Conservation (phyloP, 2,329 filamentous ascomycete species). For the Scleromitrula shiraiana region DNA sequence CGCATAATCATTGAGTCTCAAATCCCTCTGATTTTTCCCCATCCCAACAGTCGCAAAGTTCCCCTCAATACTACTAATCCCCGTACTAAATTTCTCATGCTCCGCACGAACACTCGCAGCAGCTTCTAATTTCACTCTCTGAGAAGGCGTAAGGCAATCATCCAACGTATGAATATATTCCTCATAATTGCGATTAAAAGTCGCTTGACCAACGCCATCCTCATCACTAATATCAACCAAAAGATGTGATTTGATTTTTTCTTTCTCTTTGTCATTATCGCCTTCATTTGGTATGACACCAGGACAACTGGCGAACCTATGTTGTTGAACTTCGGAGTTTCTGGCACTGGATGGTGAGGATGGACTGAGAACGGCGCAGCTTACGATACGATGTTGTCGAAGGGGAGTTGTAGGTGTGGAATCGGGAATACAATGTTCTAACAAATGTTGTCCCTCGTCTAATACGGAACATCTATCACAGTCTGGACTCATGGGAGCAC, state of each 20-base stretch:
- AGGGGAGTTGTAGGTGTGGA: constrained; percentile 2
- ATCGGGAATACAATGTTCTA: not conserved
- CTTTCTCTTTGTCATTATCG: not conserved
- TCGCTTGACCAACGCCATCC: not conserved
- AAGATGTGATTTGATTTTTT: no score
- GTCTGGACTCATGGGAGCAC: not conserved
- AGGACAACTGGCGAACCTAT: constrained; percentile 5
- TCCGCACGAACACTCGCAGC: not conserved
- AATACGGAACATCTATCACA: not conserved
- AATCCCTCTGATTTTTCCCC: not conserved
- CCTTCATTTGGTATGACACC: not conserved
- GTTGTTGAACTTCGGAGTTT: not conserved
- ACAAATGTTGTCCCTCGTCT: not conserved
- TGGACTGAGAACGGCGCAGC: not conserved
- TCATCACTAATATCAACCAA: not conserved
- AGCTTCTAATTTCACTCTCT: constrained; percentile 1
- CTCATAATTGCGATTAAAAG: not conserved
- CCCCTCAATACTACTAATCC: not conserved
- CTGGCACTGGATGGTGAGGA: not conserved
- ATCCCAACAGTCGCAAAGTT: not conserved
- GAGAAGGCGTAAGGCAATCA: constrained; percentile 1
- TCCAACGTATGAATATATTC: constrained; percentile 3
- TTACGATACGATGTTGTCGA: constrained; percentile 1
- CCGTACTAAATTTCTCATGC: not conserved
- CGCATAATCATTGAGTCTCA: not conserved